phyloP scores from a whole-genome alignment of 169 alveolate species.

The Toxoplasma gondii region DNA sequence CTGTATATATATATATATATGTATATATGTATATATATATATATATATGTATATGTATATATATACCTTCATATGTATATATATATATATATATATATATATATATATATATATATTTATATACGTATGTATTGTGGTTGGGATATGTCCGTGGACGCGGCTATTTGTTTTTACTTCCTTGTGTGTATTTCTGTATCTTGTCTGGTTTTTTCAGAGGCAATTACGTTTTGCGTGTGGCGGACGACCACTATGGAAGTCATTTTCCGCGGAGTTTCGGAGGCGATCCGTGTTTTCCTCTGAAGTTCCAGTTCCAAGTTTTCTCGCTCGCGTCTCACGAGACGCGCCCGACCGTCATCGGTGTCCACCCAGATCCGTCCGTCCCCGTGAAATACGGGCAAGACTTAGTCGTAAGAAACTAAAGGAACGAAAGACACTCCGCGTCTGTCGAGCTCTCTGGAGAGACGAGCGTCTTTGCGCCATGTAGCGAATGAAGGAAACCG shows the following conservation, averaged over 20 bases:
- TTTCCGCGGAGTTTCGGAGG: neutral
- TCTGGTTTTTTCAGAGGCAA: constrained; percentile 36
- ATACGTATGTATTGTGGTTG: no score
- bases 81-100: neutral
- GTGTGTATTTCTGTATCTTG: neutral
- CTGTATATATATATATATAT: no score
- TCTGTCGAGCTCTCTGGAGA: no score
- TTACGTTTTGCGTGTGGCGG: constrained; percentile 56
- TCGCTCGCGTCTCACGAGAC: neutral
- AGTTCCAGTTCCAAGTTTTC: neutral
- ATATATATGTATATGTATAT: no score
- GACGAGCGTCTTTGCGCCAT: no score
- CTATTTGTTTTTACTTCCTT: neutral
- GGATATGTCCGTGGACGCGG: neutral
- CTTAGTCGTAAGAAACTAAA: constrained; percentile 40
- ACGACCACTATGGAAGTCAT: constrained; percentile 59
- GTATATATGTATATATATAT: neutral
- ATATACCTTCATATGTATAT: neutral
- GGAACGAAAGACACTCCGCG: no score
- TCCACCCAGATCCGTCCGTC: constrained; percentile 76
- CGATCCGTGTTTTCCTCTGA: constrained; percentile 7
- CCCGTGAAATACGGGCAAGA: constrained; percentile 75
- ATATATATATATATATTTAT: neutral
- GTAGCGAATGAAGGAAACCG: no score
- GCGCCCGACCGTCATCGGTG: constrained; percentile 67